Conservation (phyloP, 2,329 filamentous ascomycete species). For the Thelonectria rubi region DNA sequence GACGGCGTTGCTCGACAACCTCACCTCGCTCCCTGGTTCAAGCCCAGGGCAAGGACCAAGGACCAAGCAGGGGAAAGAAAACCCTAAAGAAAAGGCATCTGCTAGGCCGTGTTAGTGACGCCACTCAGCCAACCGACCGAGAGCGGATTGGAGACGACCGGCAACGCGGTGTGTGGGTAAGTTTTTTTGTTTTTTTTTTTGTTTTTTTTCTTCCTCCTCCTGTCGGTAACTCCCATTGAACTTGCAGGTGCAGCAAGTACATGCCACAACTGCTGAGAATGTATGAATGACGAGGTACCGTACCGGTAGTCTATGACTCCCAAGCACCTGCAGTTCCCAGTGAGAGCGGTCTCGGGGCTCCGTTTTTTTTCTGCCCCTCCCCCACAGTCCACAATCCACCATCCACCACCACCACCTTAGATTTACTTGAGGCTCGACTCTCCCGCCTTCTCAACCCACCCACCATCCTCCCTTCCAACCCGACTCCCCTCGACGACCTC, state of each 20-base stretch:
- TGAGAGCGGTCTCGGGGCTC: conserved; percentile 26
- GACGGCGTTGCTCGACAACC: not conserved
- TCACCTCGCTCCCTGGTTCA: not conserved
- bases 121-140: not conserved
- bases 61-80: not conserved
- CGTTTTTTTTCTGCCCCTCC: conserved; percentile 31
- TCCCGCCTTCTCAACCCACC: conserved; percentile 22
- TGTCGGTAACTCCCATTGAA: no score
- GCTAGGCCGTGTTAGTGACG: not conserved
- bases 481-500: not conserved
- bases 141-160: not conserved
- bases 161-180: not conserved
- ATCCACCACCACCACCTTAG: conserved; percentile 8
- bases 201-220: no score
- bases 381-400: conserved; percentile 10
- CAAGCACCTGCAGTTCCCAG: not conserved
- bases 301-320: not conserved
- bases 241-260: no score
- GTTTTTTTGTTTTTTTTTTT: no score
- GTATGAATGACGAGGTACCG: no score
- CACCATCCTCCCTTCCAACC: conserved; percentile 12
- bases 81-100: not conserved
- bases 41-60: not conserved
- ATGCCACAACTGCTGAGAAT: no score
- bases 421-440: conserved; percentile 9